Evolutionary conservation across 306 rosid genomes (phyloP), one percentile per base, ranked within the genome.

Genomic region (Alnus glutinosa): DNA sequence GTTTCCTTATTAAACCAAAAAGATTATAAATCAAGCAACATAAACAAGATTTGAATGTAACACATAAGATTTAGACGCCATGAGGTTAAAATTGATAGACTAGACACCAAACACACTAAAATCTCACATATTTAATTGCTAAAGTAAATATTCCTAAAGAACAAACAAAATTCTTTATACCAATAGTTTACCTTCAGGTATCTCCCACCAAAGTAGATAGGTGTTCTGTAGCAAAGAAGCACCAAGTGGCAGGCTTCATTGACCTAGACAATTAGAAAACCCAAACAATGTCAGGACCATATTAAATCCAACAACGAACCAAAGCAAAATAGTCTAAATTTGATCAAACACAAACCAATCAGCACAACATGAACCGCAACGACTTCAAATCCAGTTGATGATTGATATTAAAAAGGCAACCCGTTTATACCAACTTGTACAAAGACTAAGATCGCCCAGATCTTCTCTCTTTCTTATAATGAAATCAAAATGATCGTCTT

Each of bases 151-250:
- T 30, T 12, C 2, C 71, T 16, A 16, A 58, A 39, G 18, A 39
- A 14, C 46, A 62, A 62, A 62, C 12, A 23, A 59, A 19, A 30
- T 39, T 67, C 28, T 39, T 37, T 67, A 7, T 9, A 44, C 5
- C 7, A 67, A 16, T 46, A 14, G 76, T 51, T 71, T 79, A 92
- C 98, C 94, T 91, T 92, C 64, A 91, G 85, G 85, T 92, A 94
- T 88, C 98, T 86, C 83, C 98, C 98, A 84, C 92, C 92, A 83
- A 94, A 76, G 85, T 80, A 94, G 75, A 90, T 74, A 50, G 90
- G 92, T 8, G 87, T 83, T 64, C 93, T 77, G 77, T 72, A 77
- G 87, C 89, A 89, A 48, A 18, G 49, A 81, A 81, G 69, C 68
- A 86, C 87, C 83, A 91, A 86, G 55, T 73, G 89, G 71, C 92